phyloP scores from a whole-genome alignment of 108 stramenopile species.

The Epithemia pelagica region DNA sequence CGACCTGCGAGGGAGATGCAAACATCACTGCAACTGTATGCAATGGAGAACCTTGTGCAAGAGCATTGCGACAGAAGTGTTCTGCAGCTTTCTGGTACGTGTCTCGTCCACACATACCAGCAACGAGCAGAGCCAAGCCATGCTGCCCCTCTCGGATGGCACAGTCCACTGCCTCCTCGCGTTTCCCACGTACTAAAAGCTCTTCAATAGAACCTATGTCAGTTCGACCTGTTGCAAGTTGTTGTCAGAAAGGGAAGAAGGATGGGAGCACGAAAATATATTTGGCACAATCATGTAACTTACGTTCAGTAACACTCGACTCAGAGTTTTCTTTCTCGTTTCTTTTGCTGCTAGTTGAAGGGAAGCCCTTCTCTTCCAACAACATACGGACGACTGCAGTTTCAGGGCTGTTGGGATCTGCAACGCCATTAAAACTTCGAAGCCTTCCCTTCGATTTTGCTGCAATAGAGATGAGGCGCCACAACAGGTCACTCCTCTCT shows the following conservation, averaged over 20 bases:
- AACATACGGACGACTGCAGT: slow-evolving; percentile 63
- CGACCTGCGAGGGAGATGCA: slow-evolving; percentile 37
- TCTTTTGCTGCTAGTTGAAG: slow-evolving; percentile 2
- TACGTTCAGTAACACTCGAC: background rate
- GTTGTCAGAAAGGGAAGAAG: too few species aligned
- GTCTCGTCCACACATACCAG: slow-evolving; percentile 50
- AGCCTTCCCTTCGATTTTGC: slow-evolving; percentile 52
- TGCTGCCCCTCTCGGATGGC: slow-evolving; percentile 52
- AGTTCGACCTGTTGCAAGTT: background rate
- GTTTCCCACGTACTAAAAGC: slow-evolving; percentile 52
- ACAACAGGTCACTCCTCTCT: slow-evolving; percentile 41
- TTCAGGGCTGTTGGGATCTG: slow-evolving; percentile 40
- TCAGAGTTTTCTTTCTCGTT: background rate
- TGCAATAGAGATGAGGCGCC: slow-evolving; percentile 69
- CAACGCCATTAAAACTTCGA: slow-evolving; percentile 53
- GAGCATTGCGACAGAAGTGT: slow-evolving; percentile 45
- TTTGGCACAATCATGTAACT: too few species aligned
- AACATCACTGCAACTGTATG: slow-evolving; percentile 63
- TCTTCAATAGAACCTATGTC: slow-evolving; percentile 34
- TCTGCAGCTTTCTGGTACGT: slow-evolving; percentile 54
- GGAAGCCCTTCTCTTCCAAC: slow-evolving; percentile 13
- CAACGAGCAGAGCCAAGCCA: slow-evolving; percentile 72
- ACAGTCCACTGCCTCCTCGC: slow-evolving; percentile 58
- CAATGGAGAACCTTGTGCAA: slow-evolving; percentile 59
- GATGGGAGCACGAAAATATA: too few species aligned